Evolutionary conservation across 345 rosid genomes (phyloP), one percentile per base, ranked within the genome.

Genomic region (Moricandia moricandioides): DNA sequence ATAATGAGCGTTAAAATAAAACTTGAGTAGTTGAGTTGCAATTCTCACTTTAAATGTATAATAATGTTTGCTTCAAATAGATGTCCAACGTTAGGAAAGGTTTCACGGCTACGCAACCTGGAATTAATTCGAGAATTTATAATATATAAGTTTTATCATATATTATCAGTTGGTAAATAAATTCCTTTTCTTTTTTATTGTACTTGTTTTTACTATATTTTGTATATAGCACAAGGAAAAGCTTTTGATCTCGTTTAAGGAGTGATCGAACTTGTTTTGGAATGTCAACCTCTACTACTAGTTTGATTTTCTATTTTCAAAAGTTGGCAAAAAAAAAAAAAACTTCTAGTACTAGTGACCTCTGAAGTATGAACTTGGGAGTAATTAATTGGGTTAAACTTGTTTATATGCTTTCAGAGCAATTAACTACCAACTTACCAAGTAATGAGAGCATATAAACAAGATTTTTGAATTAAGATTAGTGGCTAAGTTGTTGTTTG

Each of bases 251-350:
- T 35, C 14, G 14, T 55, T 55, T 55, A 21, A 11, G 30, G 17
- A 66, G 34, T 11, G 69, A 64, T 55, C 35, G 56, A 56, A 29
- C 77, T 17, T 39, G 17, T 39, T 45, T 27, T 39, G 55, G 70
- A 54, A 63, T 64, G 77, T 54, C 70, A 54, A 37, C 70, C 64
- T 64, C 62, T 55, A n/a, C 2, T n/a, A n/a, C n/a, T n/a, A n/a
- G n/a, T n/a, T n/a, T n/a, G n/a, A n/a, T n/a, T n/a, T n/a, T n/a
- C n/a, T n/a, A n/a, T n/a, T n/a, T n/a, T n/a, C n/a, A n/a, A n/a
- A n/a, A n/a, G n/a, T n/a, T n/a, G n/a, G n/a, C n/a, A n/a, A n/a
- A n/a, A n/a, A n/a, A n/a, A n/a, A n/a, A n/a, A n/a, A n/a, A n/a
- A n/a, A 29, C 5, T 17, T 8, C 57, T 52, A 45, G 6, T 12